Evolutionary conservation across 495 filamentous ascomycete species (phyloP), one percentile per base, ranked within the genome.

Genomic region (Penicillium taxi): DNA sequence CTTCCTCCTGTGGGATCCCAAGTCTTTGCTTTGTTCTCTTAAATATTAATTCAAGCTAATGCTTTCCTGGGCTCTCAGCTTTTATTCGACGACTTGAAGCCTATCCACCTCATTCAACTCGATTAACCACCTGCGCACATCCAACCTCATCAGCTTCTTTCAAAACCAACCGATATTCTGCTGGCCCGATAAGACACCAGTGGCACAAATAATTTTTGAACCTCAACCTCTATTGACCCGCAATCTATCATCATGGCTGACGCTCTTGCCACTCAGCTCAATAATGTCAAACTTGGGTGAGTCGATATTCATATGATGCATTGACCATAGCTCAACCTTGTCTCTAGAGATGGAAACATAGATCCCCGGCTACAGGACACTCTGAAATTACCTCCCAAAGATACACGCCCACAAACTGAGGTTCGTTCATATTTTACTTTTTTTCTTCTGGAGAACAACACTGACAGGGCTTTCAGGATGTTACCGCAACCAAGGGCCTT

Each of bases 401-500:
- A 98, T 63, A 73, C 74, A 26, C 80, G 91, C 56, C 82, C 82
- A 44, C 93, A 96, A 60, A 98, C 91, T 20, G 93, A 96, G 76
- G 88, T 94, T 61, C 28, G 69, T 65, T 42, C 6, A n/a, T 32
- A 26, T 9, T 33, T 27, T 12, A 23, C n/a, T 20, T 35, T 24
- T 40, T 27, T 17, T 27, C 17, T 15, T 3, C 6, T 37, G 20
- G 15, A 16, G 15, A 35, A 26, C 29, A 13, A 12, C 9, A 31
- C 54, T 63, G 18, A 55, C 38, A 38, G 39, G 11, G 49, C 39
- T 40, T 45, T 18, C 45, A 95, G 85, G 91, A 99, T 79, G 91
- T 99, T 26, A 96, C 89, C 28, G 84, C 83, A 38, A 96, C 89
- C 3, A 99, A 95, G 68, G 91, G 91, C 35, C 72, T 96, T 40